Evolutionary conservation across 768 basidiomycete species (phyloP).

Genomic region (Pseudohyphozyma bogoriensis): DNA sequence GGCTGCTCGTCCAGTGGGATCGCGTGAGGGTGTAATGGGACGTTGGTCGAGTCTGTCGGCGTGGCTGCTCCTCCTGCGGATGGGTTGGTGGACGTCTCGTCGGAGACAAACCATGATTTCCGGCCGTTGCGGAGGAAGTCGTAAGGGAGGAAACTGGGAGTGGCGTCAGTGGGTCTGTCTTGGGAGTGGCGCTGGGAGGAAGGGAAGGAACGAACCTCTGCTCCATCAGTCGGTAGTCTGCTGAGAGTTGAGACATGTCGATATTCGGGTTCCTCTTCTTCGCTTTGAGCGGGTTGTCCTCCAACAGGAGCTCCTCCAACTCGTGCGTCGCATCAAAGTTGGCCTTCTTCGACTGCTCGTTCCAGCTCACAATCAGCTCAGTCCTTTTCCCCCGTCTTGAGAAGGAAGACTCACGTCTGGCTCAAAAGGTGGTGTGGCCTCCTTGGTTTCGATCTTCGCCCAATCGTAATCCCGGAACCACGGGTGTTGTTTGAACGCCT

Average conservation of each 20-base stretch:
- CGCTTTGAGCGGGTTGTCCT: slow-evolving; percentile 94
- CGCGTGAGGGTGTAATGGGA: slow-evolving; percentile 7
- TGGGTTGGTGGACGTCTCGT: background rate
- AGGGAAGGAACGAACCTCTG: slow-evolving; percentile 57
- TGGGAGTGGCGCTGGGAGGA: background rate
- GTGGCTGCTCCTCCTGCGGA: background rate
- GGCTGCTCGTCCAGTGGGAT: slow-evolving; percentile 25
- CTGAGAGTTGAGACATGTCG: slow-evolving; percentile 70
- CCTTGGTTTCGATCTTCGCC: slow-evolving; percentile 58
- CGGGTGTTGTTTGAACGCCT: slow-evolving; percentile 65
- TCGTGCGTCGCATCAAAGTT: slow-evolving; percentile 99
- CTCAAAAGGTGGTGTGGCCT: slow-evolving; percentile 65
- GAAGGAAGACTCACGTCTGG: slow-evolving; percentile 63
- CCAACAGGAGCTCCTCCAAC: slow-evolving; percentile 84
- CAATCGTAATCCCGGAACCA: slow-evolving; percentile 82
- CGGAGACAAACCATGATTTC: slow-evolving; percentile 21
- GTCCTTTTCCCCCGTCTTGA: background rate
- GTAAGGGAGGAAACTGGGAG: slow-evolving; percentile 19
- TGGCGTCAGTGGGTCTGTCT: background rate
- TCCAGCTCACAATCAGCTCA: background rate
- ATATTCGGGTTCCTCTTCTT: slow-evolving; percentile 82
- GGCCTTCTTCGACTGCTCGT: slow-evolving; percentile 83
- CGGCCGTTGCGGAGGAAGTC: slow-evolving; percentile 20
- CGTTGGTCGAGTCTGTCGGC: background rate
- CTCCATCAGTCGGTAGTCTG: slow-evolving; percentile 96